Conservation (phyloP, 2,329 filamentous ascomycete species). For the Neonectria sp. region DNA sequence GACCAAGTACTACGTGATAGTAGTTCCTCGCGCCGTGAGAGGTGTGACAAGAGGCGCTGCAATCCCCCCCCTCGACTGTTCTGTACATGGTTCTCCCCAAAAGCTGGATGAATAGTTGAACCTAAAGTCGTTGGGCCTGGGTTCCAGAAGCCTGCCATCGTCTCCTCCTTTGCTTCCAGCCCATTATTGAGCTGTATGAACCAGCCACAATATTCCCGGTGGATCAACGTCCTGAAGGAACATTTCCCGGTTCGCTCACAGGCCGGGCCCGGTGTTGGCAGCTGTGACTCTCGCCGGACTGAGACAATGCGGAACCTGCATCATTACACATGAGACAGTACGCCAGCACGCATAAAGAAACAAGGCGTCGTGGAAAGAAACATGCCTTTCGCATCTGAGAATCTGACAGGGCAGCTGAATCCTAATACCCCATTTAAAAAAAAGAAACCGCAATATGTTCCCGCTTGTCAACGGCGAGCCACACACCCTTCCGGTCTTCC, state of each 20-base stretch:
- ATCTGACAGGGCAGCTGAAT: conserved; percentile 13
- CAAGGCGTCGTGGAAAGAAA: conserved; percentile 27
- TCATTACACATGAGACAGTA: conserved; percentile 35
- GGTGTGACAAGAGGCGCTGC: conserved; percentile 29
- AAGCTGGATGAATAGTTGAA: neutral
- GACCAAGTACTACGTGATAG: conserved; percentile 17
- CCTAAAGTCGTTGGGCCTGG: neutral
- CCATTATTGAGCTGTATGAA: conserved; percentile 10
- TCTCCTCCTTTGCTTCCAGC: conserved; percentile 3
- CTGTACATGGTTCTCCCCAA: conserved; percentile 32
- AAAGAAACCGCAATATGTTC: conserved; percentile 16
- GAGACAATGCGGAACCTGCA: conserved; percentile 38
- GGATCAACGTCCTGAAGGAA: neutral
- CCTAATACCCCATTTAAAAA: conserved; percentile 28
- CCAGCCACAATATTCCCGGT: conserved; percentile 8
- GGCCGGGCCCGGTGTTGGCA: conserved; percentile 34
- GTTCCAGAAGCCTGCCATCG: conserved; percentile 15
- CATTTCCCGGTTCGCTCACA: conserved; percentile 13
- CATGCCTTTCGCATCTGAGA: conserved; percentile 7
- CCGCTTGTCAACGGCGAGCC: conserved; percentile 25
- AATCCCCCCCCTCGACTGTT: conserved; percentile 22
- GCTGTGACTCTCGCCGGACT: conserved; percentile 25
- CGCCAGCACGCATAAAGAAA: conserved; percentile 20
- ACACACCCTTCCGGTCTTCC: conserved; percentile 1
- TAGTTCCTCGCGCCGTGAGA: conserved; percentile 3